Conservation (phyloP, 2,329 filamentous ascomycete genomes). For the Canariomyces notabilis region DNA sequence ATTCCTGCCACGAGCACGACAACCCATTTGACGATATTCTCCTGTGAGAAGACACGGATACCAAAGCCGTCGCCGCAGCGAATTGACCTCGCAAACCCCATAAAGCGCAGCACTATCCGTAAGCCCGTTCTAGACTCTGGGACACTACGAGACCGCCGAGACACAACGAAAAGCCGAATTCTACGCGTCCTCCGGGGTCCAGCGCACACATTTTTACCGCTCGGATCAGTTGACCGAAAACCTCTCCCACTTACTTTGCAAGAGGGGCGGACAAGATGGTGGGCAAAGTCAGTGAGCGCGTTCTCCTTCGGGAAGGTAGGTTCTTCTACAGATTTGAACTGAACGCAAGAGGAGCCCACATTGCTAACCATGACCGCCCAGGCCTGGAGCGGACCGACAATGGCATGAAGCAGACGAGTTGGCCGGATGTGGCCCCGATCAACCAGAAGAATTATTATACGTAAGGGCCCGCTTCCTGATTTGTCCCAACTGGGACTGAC, state of each 20-base stretch:
- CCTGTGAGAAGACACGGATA: not conserved
- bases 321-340: constrained; percentile 2
- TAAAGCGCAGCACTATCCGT: too few relatives aligned
- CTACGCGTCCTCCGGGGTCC: not conserved
- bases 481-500: constrained; percentile 20
- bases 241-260: too few relatives aligned
- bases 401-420: constrained; percentile 91
- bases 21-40: not conserved
- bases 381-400: constrained; percentile 96
- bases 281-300: constrained; percentile 60
- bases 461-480: constrained; percentile 44
- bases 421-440: constrained; percentile 88
- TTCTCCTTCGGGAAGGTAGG: constrained; percentile 58
- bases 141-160: not conserved
- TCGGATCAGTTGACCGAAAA: not conserved
- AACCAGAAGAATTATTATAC: constrained; percentile 99
- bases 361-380: constrained; percentile 35
- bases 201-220: not conserved
- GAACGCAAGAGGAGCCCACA: not conserved
- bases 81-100: not conserved
- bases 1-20: constrained; percentile 3
- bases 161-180: not conserved
- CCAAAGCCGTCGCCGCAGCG: not conserved
- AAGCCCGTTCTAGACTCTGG: not conserved
- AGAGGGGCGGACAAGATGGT: constrained; percentile 42